phyloP scores from a whole-genome alignment of 164 flowering plant genomes.

The Annona cherimola region DNA sequence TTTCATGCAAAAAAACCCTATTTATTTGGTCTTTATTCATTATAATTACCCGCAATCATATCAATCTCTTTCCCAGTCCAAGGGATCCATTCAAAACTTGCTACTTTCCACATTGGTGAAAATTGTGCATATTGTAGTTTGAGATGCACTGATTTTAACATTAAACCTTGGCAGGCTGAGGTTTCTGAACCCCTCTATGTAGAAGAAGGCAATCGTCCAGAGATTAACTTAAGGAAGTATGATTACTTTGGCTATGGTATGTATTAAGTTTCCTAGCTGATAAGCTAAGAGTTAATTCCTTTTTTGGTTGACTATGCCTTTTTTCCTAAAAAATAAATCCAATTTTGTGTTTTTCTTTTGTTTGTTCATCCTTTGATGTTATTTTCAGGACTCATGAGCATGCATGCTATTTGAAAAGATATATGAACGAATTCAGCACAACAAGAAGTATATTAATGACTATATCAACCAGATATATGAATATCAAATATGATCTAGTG shows the following conservation, averaged over 20 bases:
- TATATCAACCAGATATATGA: no score
- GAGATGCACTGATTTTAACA: not conserved
- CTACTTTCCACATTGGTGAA: not conserved
- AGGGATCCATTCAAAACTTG: not conserved
- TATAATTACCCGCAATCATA: no score
- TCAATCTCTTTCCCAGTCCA: no score
- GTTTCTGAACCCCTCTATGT: constrained; percentile 44
- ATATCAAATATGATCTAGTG: no score
- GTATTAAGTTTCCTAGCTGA: not conserved
- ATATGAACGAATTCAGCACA: no score
- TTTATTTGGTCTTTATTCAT: no score
- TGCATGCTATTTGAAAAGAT: no score
- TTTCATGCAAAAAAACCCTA: no score
- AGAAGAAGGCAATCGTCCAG: constrained; percentile 53
- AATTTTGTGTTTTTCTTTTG: no score
- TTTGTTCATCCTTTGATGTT: no score
- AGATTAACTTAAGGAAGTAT: constrained; percentile 50
- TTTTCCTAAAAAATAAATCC: not conserved
- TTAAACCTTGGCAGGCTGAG: constrained; percentile 53
- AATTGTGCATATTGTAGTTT: not conserved
- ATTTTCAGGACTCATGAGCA: no score
- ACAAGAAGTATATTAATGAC: no score
- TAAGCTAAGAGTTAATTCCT: not conserved
- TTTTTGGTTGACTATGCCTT: not conserved
- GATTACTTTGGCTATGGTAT: constrained; percentile 85